Evolutionary conservation across 768 basidiomycete species (phyloP).

Genomic region (Rhodotorula babjevae): DNA sequence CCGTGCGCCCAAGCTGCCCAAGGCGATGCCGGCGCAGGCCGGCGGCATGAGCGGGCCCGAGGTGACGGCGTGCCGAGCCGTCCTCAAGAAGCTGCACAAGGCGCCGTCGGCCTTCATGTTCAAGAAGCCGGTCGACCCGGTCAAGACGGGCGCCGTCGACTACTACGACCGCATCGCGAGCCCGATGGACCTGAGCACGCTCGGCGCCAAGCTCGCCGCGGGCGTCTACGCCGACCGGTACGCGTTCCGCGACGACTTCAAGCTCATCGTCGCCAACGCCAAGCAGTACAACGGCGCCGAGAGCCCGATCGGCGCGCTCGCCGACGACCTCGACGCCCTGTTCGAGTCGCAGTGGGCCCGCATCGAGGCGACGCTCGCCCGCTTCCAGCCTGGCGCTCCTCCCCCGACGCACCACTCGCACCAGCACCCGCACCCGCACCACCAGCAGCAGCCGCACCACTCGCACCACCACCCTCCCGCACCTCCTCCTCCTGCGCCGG

Average conservation of each 20-base stretch:
- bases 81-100: constrained; percentile 67
- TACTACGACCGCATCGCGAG: constrained; percentile 85
- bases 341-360: constrained; percentile 88
- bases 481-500: not conserved
- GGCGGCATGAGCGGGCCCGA: constrained; percentile 39
- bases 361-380: constrained; percentile 71
- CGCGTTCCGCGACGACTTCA: constrained; percentile 79
- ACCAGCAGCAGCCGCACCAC: not conserved
- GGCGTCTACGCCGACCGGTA: constrained; percentile 80
- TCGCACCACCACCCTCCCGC: not conserved
- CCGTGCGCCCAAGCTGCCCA: constrained; percentile 22
- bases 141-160: constrained; percentile 38
- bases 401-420: not conserved
- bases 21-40: constrained; percentile 29
- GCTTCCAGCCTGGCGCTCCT: constrained; percentile 45
- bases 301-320: constrained; percentile 69
- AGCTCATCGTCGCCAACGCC: constrained; percentile 80
- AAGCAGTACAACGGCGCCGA: constrained; percentile 73
- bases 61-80: constrained; percentile 37
- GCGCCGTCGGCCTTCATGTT: constrained; percentile 73
- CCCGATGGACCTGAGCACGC: constrained; percentile 91
- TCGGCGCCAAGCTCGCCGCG: constrained; percentile 75
- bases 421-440: not conserved
- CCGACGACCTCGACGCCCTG: constrained; percentile 66
- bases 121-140: constrained; percentile 65